Evolutionary conservation across 164 flowering plant species (phyloP).

Genomic region (Berberis vulgaris): DNA sequence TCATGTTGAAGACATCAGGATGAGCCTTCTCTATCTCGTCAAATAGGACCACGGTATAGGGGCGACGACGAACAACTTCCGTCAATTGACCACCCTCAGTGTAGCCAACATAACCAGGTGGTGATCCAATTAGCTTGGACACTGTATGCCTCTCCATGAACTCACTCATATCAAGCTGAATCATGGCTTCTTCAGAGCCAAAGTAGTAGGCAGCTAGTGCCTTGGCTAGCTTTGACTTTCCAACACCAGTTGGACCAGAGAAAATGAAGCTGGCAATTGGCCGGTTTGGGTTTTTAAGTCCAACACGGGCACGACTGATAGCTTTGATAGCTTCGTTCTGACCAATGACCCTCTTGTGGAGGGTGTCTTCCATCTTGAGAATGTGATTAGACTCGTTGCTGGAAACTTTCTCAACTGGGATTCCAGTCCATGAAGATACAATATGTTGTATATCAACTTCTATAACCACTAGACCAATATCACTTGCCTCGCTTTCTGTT

Average conservation of each 20-base stretch:
- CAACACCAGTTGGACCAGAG: conserved; percentile 15
- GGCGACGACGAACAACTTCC: conserved; percentile 13
- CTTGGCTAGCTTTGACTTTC: conserved; percentile 27
- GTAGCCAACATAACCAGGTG: conserved; percentile 24
- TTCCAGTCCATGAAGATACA: conserved; percentile 76
- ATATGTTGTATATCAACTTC: conserved; percentile 70
- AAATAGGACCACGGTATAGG: conserved; percentile 15
- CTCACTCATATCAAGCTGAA: conserved; percentile 31
- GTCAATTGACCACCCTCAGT: conserved; percentile 21
- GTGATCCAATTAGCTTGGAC: conserved; percentile 17
- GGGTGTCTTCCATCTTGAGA: conserved; percentile 78
- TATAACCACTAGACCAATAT: conserved; percentile 53
- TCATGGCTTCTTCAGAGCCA: conserved; percentile 17
- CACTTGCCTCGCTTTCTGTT: no score
- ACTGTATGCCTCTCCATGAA: conserved; percentile 8
- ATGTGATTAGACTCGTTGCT: conserved; percentile 72
- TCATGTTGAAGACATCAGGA: conserved; percentile 13
- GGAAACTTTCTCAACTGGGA: conserved; percentile 74
- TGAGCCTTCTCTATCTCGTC: no score
- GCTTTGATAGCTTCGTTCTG: conserved; percentile 87
- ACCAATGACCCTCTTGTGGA: conserved; percentile 65
- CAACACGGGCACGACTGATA: conserved; percentile 81
- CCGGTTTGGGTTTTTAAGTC: conserved; percentile 16
- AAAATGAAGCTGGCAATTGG: conserved; percentile 10
- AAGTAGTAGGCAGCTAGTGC: conserved; percentile 18